Evolutionary conservation across 306 rosid genomes (phyloP), one percentile per base, ranked within the genome.

Genomic region (Trifolium pratense): DNA sequence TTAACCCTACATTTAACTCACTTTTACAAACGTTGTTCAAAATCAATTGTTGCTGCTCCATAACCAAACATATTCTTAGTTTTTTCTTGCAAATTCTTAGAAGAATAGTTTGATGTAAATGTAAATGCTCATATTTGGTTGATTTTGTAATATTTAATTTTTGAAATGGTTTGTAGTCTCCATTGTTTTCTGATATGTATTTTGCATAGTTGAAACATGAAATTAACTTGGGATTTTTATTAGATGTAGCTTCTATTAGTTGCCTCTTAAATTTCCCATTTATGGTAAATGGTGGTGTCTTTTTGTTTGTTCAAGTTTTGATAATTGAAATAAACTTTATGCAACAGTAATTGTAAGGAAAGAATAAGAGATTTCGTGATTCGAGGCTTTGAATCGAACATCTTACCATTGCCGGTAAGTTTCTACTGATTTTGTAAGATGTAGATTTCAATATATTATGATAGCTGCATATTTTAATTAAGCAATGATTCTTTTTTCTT

Each of bases 321-420:
- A 12, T 3, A 4, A 42, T 42, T 42, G 11, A 42, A 42, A 42
- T 11, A 42, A 3, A 46, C 39, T 73, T 45, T 64, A 31, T 59
- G 26, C 2, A 58, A 60, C 86, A 93, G 98, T 37, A 78, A 85
- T 52, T 93, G 97, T 66, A 77, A 63, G 62, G 81, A 82, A 21
- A 73, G 57, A 18, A 67, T 93, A 6, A 83, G 74, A 49, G 82
- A 75, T 1, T 93, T 87, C 66, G 91, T 90, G 26, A 68, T 60
- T 9, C 36, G 15, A 32, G 88, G 91, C 17, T 86, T 83, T 67
- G 56, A 75, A 13, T 73, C 70, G 0, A 90, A 85, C n/a, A 45
- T 80, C 8, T 59, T 93, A 7, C 98, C 98, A 21, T 72, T 86
- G 62, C 93, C 98, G 0, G 97, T 90, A 78, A 67, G 91, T 86